Base-by-base conservation (phyloP, 2,329 filamentous ascomycete species). In the Talaromyces atroroseus region DNA sequence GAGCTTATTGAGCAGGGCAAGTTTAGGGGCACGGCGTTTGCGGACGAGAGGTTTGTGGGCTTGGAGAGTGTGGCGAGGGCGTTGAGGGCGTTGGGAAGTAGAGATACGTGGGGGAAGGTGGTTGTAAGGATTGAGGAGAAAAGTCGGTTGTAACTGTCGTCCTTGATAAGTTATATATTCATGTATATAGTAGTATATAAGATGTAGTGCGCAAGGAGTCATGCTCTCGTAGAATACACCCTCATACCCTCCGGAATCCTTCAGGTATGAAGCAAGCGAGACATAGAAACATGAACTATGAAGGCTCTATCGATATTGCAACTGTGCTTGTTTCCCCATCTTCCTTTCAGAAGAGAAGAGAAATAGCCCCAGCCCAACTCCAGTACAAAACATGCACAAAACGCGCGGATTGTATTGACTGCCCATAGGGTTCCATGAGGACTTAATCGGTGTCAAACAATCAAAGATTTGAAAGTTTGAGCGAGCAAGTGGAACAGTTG, bases 61-160 rank as follows among this genome's bases (percentile, higher is more conserved):
- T 73, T 97, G 54, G 90, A 95, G 65, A 86, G 80, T 57, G 82
- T 96, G 26, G 87, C 88, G 0, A 82, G 82, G 59, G 92, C 92
- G 0, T 71, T 97, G 65, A 79, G 86, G 65, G 88, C 88, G 2
- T 74, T 97, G 55, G 92, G 90, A 1, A 83, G 84, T 1, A 80
- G 92, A 58, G 89, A 88, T 51, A 96, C 91, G 1, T 97, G 92
- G 92, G 92, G 92, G 0, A 97, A 97, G 80, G 92, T 97, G 0
- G 90, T 96, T 1, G 86, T 96, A 20, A 90, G 90, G 74, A 79
- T 97, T 44, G 85, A 87, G 1, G 88, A 91, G 64, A 79, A 83
- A 8, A 52, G 49, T 32, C 50, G 32, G 32, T 34, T 56, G 24
- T 58, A 40, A 36, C 14, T 16, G 14, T 32, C 14, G n/a, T 20